These are phyloP conservation scores for Pholiota molesta DNA, from an alignment of 768 basidiomycete species.

Conservation along the genomic window DNA sequence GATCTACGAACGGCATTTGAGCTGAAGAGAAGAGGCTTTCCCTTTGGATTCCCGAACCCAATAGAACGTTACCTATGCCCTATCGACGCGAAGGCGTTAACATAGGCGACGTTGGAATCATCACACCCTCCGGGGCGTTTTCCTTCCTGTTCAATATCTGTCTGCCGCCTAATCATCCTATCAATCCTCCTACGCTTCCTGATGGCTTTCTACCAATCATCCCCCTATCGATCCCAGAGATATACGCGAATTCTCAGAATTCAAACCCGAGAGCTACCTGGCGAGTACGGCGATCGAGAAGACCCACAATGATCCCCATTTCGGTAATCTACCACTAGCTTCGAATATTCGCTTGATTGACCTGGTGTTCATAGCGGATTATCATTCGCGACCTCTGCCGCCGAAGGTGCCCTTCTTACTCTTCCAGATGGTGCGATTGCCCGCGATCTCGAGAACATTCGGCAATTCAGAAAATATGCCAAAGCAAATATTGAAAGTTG, in stretches of 20 bases:
- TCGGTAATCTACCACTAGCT: neutral
- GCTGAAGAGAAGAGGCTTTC: slow-evolving; percentile 14
- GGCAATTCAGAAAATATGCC: slow-evolving; percentile 15
- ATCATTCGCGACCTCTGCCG: slow-evolving; percentile 16
- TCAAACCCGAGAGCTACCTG: slow-evolving; percentile 12
- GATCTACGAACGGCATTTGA: slow-evolving; percentile 18
- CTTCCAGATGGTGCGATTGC: slow-evolving; percentile 23
- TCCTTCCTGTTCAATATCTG: slow-evolving; percentile 23
- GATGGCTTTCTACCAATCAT: slow-evolving; percentile 13
- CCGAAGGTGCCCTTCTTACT: slow-evolving; percentile 24
- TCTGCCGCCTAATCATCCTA: slow-evolving; percentile 9
- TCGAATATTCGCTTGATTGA: neutral
- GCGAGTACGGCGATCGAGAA: slow-evolving; percentile 12
- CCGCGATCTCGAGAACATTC: slow-evolving; percentile 13
- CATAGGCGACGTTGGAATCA: slow-evolving; percentile 23
- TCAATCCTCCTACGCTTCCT: slow-evolving; percentile 14
- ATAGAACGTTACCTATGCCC: slow-evolving; percentile 9
- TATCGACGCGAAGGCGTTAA: slow-evolving; percentile 14
- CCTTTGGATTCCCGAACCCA: slow-evolving; percentile 21
- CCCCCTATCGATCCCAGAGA: slow-evolving; percentile 8
- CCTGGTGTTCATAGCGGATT: slow-evolving; percentile 6
- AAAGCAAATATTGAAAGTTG: slow-evolving; percentile 18
- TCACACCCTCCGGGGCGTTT: slow-evolving; percentile 15
- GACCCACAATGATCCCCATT: neutral
- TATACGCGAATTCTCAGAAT: slow-evolving; percentile 9